Percentiles rank a stretch among this genome's conserved stretches.
Evolutionary conservation across 345 rosid genomes (phyloP).

Genomic region (Salix suchowensis): DNA sequence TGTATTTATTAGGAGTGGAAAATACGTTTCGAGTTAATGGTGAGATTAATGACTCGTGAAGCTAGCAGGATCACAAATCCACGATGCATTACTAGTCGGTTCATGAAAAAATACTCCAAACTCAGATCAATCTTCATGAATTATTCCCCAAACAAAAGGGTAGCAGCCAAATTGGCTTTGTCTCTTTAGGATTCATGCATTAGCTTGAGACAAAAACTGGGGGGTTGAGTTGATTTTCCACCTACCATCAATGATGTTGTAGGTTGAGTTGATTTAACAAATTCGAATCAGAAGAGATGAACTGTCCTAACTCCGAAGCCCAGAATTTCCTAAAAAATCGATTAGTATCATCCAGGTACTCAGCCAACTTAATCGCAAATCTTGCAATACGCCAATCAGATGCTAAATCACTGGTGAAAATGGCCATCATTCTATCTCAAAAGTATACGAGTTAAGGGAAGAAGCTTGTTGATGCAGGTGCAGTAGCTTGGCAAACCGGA

Average conservation of each 20-base stretch:
- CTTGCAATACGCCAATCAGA: not conserved
- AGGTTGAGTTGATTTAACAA: too few relatives aligned
- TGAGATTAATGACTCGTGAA: not conserved
- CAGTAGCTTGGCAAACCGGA: not conserved
- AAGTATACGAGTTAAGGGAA: not conserved
- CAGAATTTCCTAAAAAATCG: not conserved
- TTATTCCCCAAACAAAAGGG: not conserved
- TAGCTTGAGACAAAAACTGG: not conserved
- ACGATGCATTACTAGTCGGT: not conserved
- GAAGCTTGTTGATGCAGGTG: not conserved
- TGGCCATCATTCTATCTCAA: not conserved
- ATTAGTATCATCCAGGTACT: not conserved
- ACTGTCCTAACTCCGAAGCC: not conserved
- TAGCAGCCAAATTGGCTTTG: not conserved
- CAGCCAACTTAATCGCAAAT: not conserved
- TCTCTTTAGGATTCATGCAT: not conserved
- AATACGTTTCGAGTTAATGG: not conserved
- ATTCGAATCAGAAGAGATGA: not conserved
- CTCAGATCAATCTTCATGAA: not conserved
- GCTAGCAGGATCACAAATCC: not conserved
- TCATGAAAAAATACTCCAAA: not conserved
- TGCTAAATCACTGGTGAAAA: not conserved
- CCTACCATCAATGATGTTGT: not conserved
- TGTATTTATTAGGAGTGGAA: not conserved
- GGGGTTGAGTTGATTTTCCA: not conserved